Base-by-base conservation (phyloP, 148 eudicot species). In the Vaccinium darrowii region DNA sequence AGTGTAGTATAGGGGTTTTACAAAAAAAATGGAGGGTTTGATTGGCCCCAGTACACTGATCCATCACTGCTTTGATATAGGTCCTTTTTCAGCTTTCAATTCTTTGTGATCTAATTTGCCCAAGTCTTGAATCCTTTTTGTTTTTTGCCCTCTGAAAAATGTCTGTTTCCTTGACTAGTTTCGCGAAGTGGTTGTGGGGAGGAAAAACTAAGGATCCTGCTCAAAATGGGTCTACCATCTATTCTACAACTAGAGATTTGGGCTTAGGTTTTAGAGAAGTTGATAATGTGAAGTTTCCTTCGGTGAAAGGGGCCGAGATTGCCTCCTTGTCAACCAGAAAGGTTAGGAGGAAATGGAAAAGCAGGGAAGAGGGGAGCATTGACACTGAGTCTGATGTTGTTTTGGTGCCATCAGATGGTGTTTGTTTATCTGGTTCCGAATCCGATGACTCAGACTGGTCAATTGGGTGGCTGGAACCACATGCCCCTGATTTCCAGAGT, bases 391-490 rank as follows among this genome's bases (percentile, higher is more conserved):
- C 89, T 89, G 99, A 97, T 89, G 88, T 88, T 14, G 96, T 97
- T 21, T 81, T 97, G 82, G 99, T 97, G 23, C 98, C 98, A 86
- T 91, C 92, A 15, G 96, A 97, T 86, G 99, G 99, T 81, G 92
- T 93, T 65, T 81, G 95, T 79, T 87, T 96, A 39, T 96, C 99
- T 5, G 99, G 91, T 76, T 96, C 99, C 0, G 98, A 95, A 86
- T 94, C 99, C 52, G 98, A 93, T 82, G 98, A 94, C 84, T 95
- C 99, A 12, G 99, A 97, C 88, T 97, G 99, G 98, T 95, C 99
- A 2, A 91, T 97, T 43, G 99, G 98, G 86, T 97, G 99, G 99
- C 83, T 93, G 81, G 99, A 97, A 84, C 98, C 98, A 1, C 98
- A 94, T 83, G 95, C 94, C 75, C 91, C 97, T 82, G 98, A 89